Percentiles rank a stretch among this genome's conserved stretches.
Conservation (phyloP, 2,329 filamentous ascomycete species). For the Dothidotthia symphoricarpi region DNA sequence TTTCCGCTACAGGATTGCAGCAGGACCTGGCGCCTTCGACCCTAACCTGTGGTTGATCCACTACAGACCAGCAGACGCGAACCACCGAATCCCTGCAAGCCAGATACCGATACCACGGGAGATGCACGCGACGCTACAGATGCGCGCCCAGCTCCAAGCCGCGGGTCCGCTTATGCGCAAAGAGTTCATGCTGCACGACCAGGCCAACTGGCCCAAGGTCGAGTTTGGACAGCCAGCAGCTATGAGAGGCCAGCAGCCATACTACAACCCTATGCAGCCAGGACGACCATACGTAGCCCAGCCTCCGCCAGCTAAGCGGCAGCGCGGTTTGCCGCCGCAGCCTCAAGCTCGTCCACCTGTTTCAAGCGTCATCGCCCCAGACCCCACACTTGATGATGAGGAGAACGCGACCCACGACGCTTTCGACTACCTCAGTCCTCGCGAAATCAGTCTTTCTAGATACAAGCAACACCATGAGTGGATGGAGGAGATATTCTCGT, state of each 20-base stretch:
- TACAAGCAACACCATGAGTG: constrained; percentile 97
- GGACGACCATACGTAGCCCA: constrained; percentile 37
- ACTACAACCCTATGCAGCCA: constrained; percentile 40
- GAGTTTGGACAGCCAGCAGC: constrained; percentile 57
- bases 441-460: constrained; percentile 81
- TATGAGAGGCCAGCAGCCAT: constrained; percentile 28
- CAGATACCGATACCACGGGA: constrained; percentile 62
- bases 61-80: constrained; percentile 74
- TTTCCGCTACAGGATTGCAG: constrained; percentile 80
- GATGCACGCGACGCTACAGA: constrained; percentile 60
- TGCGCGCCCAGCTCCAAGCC: constrained; percentile 61
- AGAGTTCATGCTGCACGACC: constrained; percentile 91
- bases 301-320: constrained; percentile 49
- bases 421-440: constrained; percentile 83
- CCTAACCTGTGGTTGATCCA: constrained; percentile 87
- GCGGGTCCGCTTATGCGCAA: constrained; percentile 80
- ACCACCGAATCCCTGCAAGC: constrained; percentile 68
- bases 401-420: constrained; percentile 85
- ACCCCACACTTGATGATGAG: constrained; percentile 71
- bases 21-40: constrained; percentile 70
- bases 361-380: constrained; percentile 30
- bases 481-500: constrained; percentile 97
- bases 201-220: constrained; percentile 85
- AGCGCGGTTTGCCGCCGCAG: constrained; percentile 40
- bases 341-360: constrained; percentile 46